Percentiles rank a stretch among this genome's conserved stretches.
phyloP scores from a whole-genome alignment of 2,329 filamentous ascomycete species.

The Aspergillus quadrilineatus region DNA sequence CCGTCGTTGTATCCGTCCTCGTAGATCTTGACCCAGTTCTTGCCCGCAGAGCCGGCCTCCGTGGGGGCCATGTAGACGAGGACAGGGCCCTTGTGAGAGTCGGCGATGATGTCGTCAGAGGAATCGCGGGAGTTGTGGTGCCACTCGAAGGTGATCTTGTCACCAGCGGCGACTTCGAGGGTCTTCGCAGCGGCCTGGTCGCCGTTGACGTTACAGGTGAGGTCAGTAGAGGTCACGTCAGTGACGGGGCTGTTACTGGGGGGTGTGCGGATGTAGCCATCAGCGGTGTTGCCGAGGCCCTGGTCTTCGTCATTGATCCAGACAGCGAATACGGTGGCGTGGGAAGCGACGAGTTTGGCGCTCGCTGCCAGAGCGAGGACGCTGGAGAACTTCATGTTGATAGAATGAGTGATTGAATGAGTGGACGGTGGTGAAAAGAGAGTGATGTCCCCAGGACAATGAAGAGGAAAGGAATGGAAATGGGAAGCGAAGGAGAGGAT shows the following conservation, averaged over 20 bases:
- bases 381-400: conserved; percentile 23
- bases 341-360: conserved; percentile 21
- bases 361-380: conserved; percentile 27
- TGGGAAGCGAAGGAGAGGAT: not conserved
- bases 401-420: not conserved
- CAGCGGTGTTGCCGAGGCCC: conserved; percentile 19
- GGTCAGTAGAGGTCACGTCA: conserved; percentile 24
- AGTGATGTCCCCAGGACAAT: conserved; percentile 6
- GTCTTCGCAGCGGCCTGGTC: conserved; percentile 18
- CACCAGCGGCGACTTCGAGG: conserved; percentile 21
- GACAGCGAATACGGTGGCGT: conserved; percentile 24
- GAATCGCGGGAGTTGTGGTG: conserved; percentile 21
- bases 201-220: conserved; percentile 26
- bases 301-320: conserved; percentile 26
- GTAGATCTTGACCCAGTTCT: conserved; percentile 25
- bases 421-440: not conserved
- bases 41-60: conserved; percentile 18
- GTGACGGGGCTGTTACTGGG: conserved; percentile 24
- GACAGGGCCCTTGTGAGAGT: conserved; percentile 22
- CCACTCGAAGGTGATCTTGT: conserved; percentile 27
- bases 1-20: conserved; percentile 23
- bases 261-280: conserved; percentile 23
- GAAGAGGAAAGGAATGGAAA: conserved; percentile 2
- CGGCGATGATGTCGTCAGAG: conserved; percentile 26
- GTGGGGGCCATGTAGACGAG: conserved; percentile 25